Evolutionary conservation across 192 early-diverging fungal species (phyloP), one percentile per base, ranked within the genome.

Genomic region (Funneliformis mosseae): DNA sequence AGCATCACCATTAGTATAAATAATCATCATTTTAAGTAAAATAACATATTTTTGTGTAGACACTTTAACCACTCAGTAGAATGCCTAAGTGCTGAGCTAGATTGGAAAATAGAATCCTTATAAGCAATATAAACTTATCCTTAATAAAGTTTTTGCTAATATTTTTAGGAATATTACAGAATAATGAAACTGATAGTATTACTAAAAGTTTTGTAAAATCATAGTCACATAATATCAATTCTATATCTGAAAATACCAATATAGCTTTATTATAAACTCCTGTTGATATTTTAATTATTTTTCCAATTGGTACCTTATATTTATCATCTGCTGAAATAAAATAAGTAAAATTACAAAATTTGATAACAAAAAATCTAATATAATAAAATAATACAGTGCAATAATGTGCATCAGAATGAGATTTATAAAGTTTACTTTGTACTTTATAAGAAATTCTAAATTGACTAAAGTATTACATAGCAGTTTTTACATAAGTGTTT

Each of bases 241-340:
- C 62, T n/a, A 23, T 63, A 27, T 63, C 2, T 23, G 62, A 3
- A 25, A 8, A 8, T 23, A 11, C 0, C 25, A 12, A n/a, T 12
- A n/a, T n/a, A 27, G n/a, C 3, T 8, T 28, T 64, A 8, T 64
- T 64, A 25, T 8, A 3, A 64, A 64, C 62, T 7, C 62, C 62
- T 25, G 18, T 64, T 7, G 23, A 11, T 27, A 23, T 33, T 8
- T 21, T 3, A 27, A 64, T 27, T 23, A 0, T 0, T 64, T 64
- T 8, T 1, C 62, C 62, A 27, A 64, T 64, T 64, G 62, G 62
- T 6, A 64, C 12, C 25, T 64, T 64, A 9, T 64, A 8, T 9
- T 64, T 64, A 28, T 64, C 25, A 64, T 64, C 62, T 4, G 62
- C 62, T 25, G 10, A 64, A 64, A 64, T 64, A n/a, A 64, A 27